Evolutionary conservation across 2,329 filamentous ascomycete genomes (phyloP).

Genomic region (Dryadomyces quercus-mongolicae): DNA sequence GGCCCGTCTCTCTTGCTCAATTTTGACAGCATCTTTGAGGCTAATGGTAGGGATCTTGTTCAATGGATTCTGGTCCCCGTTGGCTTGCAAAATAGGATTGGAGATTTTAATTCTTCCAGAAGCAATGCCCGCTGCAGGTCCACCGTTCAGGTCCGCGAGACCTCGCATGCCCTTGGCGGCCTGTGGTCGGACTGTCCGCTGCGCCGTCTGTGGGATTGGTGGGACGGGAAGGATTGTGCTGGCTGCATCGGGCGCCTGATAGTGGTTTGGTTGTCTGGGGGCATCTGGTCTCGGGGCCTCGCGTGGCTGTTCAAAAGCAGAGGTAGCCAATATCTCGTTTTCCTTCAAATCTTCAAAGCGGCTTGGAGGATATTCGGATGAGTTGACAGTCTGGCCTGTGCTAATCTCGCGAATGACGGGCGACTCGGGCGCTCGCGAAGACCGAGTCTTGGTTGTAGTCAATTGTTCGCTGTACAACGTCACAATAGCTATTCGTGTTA

Average conservation of each 20-base stretch:
- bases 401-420: slow-evolving; percentile 23
- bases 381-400: slow-evolving; percentile 26
- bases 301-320: slow-evolving; percentile 23
- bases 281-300: slow-evolving; percentile 12
- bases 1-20: slow-evolving; percentile 31
- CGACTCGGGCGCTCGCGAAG: slow-evolving; percentile 24
- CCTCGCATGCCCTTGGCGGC: slow-evolving; percentile 16
- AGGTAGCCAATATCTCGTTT: slow-evolving; percentile 23
- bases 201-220: not conserved
- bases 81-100: slow-evolving; percentile 30
- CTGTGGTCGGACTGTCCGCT: not conserved
- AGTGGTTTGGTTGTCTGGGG: not conserved
- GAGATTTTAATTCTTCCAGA: slow-evolving; percentile 33
- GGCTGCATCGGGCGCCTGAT: not conserved
- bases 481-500: slow-evolving; percentile 21
- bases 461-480: slow-evolving; percentile 26
- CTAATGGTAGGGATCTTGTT: slow-evolving; percentile 36
- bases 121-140: slow-evolving; percentile 14
- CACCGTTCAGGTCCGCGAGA: slow-evolving; percentile 16
- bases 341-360: slow-evolving; percentile 38
- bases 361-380: slow-evolving; percentile 28
- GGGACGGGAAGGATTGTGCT: not conserved
- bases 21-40: slow-evolving; percentile 32
- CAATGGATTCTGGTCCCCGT: slow-evolving; percentile 26
- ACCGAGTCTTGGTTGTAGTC: slow-evolving; percentile 15